These are phyloP conservation scores for Chytridium lagenaria DNA, from an alignment of 371 early-diverging fungal genomes.

Conservation along the genomic window DNA sequence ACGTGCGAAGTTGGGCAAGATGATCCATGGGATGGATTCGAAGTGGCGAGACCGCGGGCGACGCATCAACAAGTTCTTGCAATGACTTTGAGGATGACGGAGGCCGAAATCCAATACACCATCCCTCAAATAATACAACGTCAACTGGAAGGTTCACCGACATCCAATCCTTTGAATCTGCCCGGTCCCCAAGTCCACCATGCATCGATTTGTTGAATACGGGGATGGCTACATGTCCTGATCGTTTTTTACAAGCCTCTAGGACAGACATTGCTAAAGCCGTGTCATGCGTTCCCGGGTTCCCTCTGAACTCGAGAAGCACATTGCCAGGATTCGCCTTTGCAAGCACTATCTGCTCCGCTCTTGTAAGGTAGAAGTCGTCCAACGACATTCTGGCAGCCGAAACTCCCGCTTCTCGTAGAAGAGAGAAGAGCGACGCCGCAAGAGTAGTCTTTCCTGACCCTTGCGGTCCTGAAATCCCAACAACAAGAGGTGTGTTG, in stretches of 20 bases:
- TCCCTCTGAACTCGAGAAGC: constrained; percentile 74
- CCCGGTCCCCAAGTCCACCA: constrained; percentile 83
- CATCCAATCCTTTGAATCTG: constrained; percentile 64
- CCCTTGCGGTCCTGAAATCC: constrained; percentile 74
- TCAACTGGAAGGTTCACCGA: constrained; percentile 64
- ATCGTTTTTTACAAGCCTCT: constrained; percentile 47
- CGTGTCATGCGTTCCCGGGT: constrained; percentile 85
- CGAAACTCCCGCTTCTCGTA: constrained; percentile 51
- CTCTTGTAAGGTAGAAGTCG: constrained; percentile 81
- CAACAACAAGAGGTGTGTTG: constrained; percentile 67
- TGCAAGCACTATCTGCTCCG: constrained; percentile 66
- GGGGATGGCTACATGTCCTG: constrained; percentile 60
- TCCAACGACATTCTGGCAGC: constrained; percentile 72
- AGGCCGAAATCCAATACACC: constrained; percentile 88
- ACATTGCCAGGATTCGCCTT: constrained; percentile 65
- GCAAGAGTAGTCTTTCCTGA: constrained; percentile 74
- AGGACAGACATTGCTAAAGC: constrained; percentile 65
- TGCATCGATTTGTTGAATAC: constrained; percentile 79
- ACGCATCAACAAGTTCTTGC: neutral
- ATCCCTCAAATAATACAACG: constrained; percentile 91
- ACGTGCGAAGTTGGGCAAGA: constrained; percentile 40
- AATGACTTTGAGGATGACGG: constrained; percentile 42
- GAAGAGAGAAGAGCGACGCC: constrained; percentile 53
- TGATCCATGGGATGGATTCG: neutral
- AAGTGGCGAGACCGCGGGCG: neutral